A percentile compares a stretch with the other conserved stretches of the same genome.
phyloP scores from a whole-genome alignment of 192 early-diverging fungal genomes.

The Backusella australiensis region DNA sequence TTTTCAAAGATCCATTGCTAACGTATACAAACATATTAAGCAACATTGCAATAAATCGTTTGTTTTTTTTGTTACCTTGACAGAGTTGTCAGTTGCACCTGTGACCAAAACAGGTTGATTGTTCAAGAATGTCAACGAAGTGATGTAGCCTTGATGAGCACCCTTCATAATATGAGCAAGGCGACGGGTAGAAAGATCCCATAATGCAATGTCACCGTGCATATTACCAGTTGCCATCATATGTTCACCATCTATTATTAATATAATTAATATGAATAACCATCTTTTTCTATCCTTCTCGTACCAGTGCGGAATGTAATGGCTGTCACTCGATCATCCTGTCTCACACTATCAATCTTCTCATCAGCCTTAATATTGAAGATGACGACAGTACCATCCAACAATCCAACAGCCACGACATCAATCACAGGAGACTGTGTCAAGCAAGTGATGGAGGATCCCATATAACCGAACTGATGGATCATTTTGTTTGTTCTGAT shows the following conservation, averaged over 20 bases:
- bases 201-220: constrained; percentile 85
- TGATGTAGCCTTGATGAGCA: constrained; percentile 79
- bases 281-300: background rate
- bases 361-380: constrained; percentile 85
- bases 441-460: constrained; percentile 73
- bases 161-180: constrained; percentile 79
- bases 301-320: constrained; percentile 87
- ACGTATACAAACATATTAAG: background rate
- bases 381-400: constrained; percentile 83
- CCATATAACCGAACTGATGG: constrained; percentile 79
- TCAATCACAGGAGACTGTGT: constrained; percentile 89
- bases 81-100: constrained; percentile 85
- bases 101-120: constrained; percentile 88
- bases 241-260: constrained; percentile 62
- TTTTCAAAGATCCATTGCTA: constrained; percentile 95
- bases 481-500: constrained; percentile 75
- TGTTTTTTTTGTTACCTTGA: constrained; percentile 56
- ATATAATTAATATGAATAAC: background rate
- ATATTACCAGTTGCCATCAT: constrained; percentile 91
- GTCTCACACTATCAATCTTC: constrained; percentile 71
- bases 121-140: constrained; percentile 75
- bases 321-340: constrained; percentile 88
- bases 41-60: background rate
- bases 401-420: constrained; percentile 87
- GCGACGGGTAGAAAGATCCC: constrained; percentile 83